Base-by-base conservation (phyloP, 2,329 filamentous ascomycete species). In the Sclerotinia minor region DNA sequence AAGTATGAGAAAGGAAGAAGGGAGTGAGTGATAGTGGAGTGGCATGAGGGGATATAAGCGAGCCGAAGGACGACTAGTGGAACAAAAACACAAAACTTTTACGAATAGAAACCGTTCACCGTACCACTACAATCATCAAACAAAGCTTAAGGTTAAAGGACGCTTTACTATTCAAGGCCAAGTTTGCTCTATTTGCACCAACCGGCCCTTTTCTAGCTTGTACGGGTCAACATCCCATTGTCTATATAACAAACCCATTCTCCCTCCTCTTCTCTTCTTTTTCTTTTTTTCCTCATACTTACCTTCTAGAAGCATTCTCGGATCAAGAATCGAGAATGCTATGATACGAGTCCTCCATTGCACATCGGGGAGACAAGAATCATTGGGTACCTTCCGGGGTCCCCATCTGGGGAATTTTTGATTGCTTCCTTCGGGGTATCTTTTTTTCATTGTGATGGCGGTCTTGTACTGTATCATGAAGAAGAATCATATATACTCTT, bases 341-440 rank as follows among this genome's bases (percentile, higher is more conserved):
- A 73, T 73, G 68, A 67, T 73, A 76, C 73, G 79, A 82, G 80
- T 79, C 81, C 83, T 84, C 80, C 83, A 84, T 85, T 84, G 83
- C 83, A 85, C 83, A 84, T 74, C 82, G 83, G 79, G 83, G 83
- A 75, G 81, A 80, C 80, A 78, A 81, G 75, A 75, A 71, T 73
- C 67, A 75, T 77, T 72, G 68, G 75, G 70, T 76, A 72, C 75
- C 72, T 75, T 76, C 76, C 75, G 76, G 76, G 73, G 71, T 73
- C 74, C 69, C 75, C 69, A 72, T 70, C 68, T 70, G 74, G 67
- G 75, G 68, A 78, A 78, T 79, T 78, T 79, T 78, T 78, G 76
- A 71, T 78, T 70, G 74, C 73, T 65, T 65, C 68, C 68, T 60
- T 67, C 35, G 49, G 65, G 24, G 52, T 61, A 64, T 17, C 15